Evolutionary conservation across 176 grass and related monocot species (phyloP).

Genomic region (Carex scoparia): DNA sequence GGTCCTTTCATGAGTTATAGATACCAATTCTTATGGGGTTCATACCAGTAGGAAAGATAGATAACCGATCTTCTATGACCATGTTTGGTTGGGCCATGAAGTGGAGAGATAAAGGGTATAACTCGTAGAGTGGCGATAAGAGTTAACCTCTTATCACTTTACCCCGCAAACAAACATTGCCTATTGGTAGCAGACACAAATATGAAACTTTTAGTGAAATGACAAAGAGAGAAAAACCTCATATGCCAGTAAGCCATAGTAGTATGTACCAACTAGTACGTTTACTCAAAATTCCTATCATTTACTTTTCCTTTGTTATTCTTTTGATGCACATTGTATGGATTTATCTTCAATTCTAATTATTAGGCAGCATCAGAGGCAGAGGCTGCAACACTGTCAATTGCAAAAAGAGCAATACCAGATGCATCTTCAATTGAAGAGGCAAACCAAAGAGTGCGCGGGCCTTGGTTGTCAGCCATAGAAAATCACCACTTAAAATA

Average conservation of each 20-base stretch:
- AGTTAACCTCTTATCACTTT: no score
- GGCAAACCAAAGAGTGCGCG: slow-evolving; percentile 52
- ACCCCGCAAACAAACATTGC: no score
- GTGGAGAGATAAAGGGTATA: no score
- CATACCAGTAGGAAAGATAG: background rate
- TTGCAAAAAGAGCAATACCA: slow-evolving; percentile 68
- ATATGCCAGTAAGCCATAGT: background rate
- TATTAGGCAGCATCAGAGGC: slow-evolving; percentile 78
- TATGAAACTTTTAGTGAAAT: background rate
- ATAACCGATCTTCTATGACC: background rate
- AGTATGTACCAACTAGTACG: background rate
- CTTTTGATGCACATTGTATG: background rate
- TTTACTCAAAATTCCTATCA: background rate
- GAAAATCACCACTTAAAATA: slow-evolving; percentile 54
- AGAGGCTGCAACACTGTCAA: slow-evolving; percentile 81
- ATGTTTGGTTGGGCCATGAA: no score
- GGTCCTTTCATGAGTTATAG: background rate
- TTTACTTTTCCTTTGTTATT: background rate
- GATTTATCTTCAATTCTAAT: background rate
- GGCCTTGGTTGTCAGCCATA: slow-evolving; percentile 62
- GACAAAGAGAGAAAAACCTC: background rate
- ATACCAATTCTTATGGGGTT: no score
- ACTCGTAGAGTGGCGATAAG: no score
- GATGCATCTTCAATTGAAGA: slow-evolving; percentile 60
- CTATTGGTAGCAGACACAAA: background rate